Evolutionary conservation across 768 basidiomycete genomes (phyloP).

Genomic region (Boletales sp.): DNA sequence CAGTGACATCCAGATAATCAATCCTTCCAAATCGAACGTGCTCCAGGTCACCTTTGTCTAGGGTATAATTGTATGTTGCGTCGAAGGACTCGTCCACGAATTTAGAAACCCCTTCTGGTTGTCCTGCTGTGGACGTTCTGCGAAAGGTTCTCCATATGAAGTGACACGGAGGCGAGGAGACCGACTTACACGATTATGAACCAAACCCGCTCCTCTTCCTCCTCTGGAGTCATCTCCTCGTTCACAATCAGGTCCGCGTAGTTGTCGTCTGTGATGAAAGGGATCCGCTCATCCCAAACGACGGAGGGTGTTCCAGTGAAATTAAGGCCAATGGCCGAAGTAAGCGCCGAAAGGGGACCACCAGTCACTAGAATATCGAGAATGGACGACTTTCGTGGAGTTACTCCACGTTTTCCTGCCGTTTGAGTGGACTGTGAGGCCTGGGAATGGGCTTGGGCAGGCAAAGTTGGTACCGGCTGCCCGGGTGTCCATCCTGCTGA

Average conservation of each 20-base stretch:
- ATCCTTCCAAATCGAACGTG: slow-evolving; percentile 81
- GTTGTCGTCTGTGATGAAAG: slow-evolving; percentile 80
- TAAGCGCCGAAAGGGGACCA: slow-evolving; percentile 51
- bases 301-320: slow-evolving; percentile 48
- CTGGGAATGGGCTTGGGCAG: slow-evolving; percentile 11
- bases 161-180: background rate
- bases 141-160: background rate
- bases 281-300: slow-evolving; percentile 69
- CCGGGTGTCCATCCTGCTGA: slow-evolving; percentile 82
- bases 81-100: slow-evolving; percentile 73
- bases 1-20: slow-evolving; percentile 83
- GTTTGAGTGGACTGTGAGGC: slow-evolving; percentile 23
- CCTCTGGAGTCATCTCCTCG: slow-evolving; percentile 59
- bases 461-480: slow-evolving; percentile 44
- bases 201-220: slow-evolving; percentile 72
- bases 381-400: slow-evolving; percentile 20
- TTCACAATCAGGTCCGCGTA: slow-evolving; percentile 69
- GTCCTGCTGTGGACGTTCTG: slow-evolving; percentile 57
- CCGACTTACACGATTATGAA: slow-evolving; percentile 66
- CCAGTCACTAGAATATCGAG: slow-evolving; percentile 43
- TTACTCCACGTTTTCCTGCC: slow-evolving; percentile 19
- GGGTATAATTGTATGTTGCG: slow-evolving; percentile 61
- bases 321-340: slow-evolving; percentile 65
- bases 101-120: slow-evolving; percentile 64
- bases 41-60: slow-evolving; percentile 57